Evolutionary conservation across 2,329 filamentous ascomycete genomes (phyloP), one percentile per base, ranked within the genome.

Genomic region (Pseudogymnoascus sp.): DNA sequence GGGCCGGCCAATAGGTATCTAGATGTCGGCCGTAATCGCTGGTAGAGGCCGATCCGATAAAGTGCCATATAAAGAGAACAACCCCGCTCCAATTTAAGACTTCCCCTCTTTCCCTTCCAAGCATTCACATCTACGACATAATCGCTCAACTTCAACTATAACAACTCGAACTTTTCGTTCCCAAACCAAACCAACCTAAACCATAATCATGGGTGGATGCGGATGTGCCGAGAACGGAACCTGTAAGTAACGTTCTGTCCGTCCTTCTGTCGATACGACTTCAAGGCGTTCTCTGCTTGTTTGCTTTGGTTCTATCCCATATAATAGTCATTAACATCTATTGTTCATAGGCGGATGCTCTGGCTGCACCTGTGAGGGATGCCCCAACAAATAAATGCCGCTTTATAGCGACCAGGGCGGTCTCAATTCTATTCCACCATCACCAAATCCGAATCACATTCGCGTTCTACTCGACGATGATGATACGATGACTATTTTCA

Each of bases 201-300:
- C 16, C n/a, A 18, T 54, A 33, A 54, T 54, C 47, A 54, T 54
- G 47, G 6, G n/a, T 33, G 47, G 47, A 54, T 54, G 47, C 47
- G 47, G 47, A 54, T 54, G 47, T 20, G 47, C 28, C 18, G 2
- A 8, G n/a, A 14, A 2, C 4, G 28, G 28, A 6, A 12, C 28
- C n/a, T 54, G 47, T 54, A 54, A 18, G 47, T 54, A 33, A 33
- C 11, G 12, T 18, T 54, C 47, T 7, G 5, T 7, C 28, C 5
- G 9, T 4, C 12, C n/a, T 54, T 54, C 16, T n/a, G 9, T 20
- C 47, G 4, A n/a, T 33, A 2, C 9, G 43, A 33, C 43, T 18
- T 30, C 8, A 33, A 18, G 43, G 4, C 25, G 12, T 54, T 30
- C 9, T 30, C 22, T 50, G 3, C n/a, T 11, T 14, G 22, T 50